Evolutionary conservation across 2,329 filamentous ascomycete genomes (phyloP), one percentile per base, ranked within the genome.

Genomic region (Pseudogymnoascus sp.): DNA sequence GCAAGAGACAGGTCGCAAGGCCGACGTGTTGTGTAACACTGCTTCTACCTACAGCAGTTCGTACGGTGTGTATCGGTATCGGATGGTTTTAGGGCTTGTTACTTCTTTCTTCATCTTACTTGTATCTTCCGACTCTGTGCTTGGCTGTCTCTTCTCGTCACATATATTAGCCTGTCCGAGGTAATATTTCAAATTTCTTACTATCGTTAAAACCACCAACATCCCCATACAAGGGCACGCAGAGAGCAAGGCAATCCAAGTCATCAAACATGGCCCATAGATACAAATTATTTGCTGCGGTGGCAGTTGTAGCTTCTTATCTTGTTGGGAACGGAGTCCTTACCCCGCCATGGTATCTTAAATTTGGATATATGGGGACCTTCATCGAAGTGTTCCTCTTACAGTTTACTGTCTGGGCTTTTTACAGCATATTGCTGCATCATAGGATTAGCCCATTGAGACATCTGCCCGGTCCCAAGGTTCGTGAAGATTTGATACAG

Each of bases 381-480:
- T 72, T 74, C 3, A 6, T 72, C 0, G 67, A 73, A n/a, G 62
- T 81, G 2, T 80, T 76, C 64, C 35, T 73, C 7, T 20, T 75
- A 1, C 69, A 74, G 54, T 67, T 76, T 22, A 39, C 74, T 2
- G 60, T 68, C 1, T 75, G 72, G 64, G 67, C 67, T 3, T 65
- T 72, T 25, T 84, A 75, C 72, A 69, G 61, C 4, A 68, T 81
- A 0, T 58, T 85, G 8, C 66, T 88, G 43, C 87, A 84, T 67
- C 86, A 85, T 3, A 72, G 76, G 35, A 74, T 87, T 63, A 85
- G 79, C 38, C 83, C 84, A 2, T 66, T 88, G 54, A 78, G 81
- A 63, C 73, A 84, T 67, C 69, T 88, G 33, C 84, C 84, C 3
- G 73, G 75, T 11, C 81, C 83, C 5, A 68, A 75, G 43, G 81